These are phyloP conservation scores for Penicillium samsonianum DNA, from an alignment of 495 filamentous ascomycete genomes.

Conservation along the genomic window DNA sequence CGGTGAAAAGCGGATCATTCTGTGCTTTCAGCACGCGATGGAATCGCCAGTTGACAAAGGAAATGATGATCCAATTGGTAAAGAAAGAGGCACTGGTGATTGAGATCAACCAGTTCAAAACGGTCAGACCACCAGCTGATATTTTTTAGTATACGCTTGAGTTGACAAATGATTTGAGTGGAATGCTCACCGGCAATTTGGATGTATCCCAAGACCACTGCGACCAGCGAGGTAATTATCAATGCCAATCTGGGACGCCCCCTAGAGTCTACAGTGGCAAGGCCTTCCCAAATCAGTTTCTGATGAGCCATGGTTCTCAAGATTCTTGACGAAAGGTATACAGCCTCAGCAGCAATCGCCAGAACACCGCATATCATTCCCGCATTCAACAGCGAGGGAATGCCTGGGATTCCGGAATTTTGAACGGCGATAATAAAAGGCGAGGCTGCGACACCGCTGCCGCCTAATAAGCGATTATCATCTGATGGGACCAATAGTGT, in stretches of 20 bases:
- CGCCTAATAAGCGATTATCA: constrained; percentile 25
- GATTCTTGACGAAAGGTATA: constrained; percentile 34
- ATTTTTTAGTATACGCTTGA: not conserved
- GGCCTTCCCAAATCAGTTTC: constrained; percentile 19
- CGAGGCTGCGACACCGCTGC: constrained; percentile 29
- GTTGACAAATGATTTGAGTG: too few relatives aligned
- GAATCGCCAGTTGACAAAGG: constrained; percentile 32
- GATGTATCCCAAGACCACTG: constrained; percentile 32
- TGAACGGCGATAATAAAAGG: constrained; percentile 39
- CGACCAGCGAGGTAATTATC: constrained; percentile 21
- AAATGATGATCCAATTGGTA: constrained; percentile 34
- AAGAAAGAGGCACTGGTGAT: constrained; percentile 36
- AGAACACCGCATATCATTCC: constrained; percentile 33
- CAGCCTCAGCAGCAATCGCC: constrained; percentile 31
- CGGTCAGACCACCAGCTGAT: constrained; percentile 7
- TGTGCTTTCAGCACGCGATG: constrained; percentile 33
- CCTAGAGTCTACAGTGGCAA: constrained; percentile 28
- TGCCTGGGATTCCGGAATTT: constrained; percentile 26
- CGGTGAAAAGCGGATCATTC: constrained; percentile 26
- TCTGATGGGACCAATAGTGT: constrained; percentile 30
- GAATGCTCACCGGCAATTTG: constrained; percentile 28
- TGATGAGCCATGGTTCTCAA: constrained; percentile 34
- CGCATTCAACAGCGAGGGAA: constrained; percentile 34
- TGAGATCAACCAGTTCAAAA: constrained; percentile 28
- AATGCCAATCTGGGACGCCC: constrained; percentile 30